Conservation (phyloP, 2,329 filamentous ascomycete species). For the Aspergillus proliferans region DNA sequence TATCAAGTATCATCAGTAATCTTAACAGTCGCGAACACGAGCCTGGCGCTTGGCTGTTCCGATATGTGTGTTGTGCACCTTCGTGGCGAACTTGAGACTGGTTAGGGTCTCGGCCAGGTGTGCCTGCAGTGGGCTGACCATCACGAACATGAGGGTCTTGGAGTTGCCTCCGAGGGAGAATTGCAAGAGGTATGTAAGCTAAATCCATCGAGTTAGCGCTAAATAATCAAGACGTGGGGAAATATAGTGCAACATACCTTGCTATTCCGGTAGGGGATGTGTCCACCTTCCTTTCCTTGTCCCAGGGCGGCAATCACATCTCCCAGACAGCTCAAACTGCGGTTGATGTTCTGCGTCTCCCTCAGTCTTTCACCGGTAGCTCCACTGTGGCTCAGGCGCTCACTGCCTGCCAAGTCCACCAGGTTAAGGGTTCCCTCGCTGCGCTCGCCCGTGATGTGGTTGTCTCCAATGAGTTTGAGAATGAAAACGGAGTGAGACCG, state of each 20-base stretch:
- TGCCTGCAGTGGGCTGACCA: constrained; percentile 86
- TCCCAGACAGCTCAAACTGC: constrained; percentile 81
- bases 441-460: constrained; percentile 68
- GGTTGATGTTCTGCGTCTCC: constrained; percentile 97
- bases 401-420: constrained; percentile 89
- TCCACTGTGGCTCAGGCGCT: constrained; percentile 79
- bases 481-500: constrained; percentile 96
- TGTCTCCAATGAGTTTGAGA: constrained; percentile 61
- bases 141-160: constrained; percentile 98
- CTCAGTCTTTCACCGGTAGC: constrained; percentile 80
- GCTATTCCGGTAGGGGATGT: constrained; percentile 92
- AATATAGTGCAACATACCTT: constrained; percentile 53
- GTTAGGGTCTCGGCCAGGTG: constrained; percentile 91
- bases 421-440: constrained; percentile 93
- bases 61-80: constrained; percentile 83
- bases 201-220: constrained; percentile 12
- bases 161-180: constrained; percentile 91
- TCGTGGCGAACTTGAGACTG: constrained; percentile 91
- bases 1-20: constrained; percentile 9
- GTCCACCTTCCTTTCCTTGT: constrained; percentile 65
- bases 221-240: not conserved
- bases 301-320: constrained; percentile 95
- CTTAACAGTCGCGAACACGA: constrained; percentile 30
- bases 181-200: constrained; percentile 89
- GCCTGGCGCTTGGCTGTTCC: constrained; percentile 63